These are phyloP conservation scores for Ensete glaucum DNA, from an alignment of 176 grass and related monocot species.

Conservation along the genomic window DNA sequence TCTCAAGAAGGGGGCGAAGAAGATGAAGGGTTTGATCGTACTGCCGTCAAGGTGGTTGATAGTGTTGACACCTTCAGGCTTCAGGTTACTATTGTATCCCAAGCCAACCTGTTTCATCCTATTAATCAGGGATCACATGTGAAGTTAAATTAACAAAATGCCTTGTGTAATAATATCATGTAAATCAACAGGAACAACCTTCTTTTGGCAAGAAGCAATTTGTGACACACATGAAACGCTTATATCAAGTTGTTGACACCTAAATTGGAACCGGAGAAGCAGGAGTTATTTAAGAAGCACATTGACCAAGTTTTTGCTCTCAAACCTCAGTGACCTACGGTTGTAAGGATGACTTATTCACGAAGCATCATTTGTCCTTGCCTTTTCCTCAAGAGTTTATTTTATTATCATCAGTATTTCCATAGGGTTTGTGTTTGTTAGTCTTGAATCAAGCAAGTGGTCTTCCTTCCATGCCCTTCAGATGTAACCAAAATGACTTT, in stretches of 20 bases:
- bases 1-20: slow-evolving; percentile 66
- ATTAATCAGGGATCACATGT: too few relatives aligned
- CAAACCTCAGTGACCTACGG: slow-evolving; percentile 77
- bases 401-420: too few relatives aligned
- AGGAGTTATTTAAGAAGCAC: slow-evolving; percentile 52
- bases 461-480: too few relatives aligned
- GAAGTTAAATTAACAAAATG: neutral
- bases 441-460: too few relatives aligned
- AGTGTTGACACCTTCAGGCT: slow-evolving; percentile 88
- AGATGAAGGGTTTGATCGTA: slow-evolving; percentile 62
- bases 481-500: too few relatives aligned
- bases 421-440: too few relatives aligned
- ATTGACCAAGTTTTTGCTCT: slow-evolving; percentile 74
- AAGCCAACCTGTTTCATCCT: neutral
- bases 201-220: slow-evolving; percentile 70
- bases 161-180: neutral
- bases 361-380: too few relatives aligned
- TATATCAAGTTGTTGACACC: slow-evolving; percentile 56
- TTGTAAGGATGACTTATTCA: slow-evolving; percentile 41
- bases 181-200: slow-evolving; percentile 65
- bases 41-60: slow-evolving; percentile 60
- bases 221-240: slow-evolving; percentile 52
- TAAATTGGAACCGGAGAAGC: slow-evolving; percentile 34
- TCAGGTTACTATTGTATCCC: slow-evolving; percentile 30
- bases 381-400: too few relatives aligned